A percentile compares a stretch with the other conserved stretches of the same genome.
phyloP scores from a whole-genome alignment of 2,329 filamentous ascomycete species.

The Ophiostoma ips region DNA sequence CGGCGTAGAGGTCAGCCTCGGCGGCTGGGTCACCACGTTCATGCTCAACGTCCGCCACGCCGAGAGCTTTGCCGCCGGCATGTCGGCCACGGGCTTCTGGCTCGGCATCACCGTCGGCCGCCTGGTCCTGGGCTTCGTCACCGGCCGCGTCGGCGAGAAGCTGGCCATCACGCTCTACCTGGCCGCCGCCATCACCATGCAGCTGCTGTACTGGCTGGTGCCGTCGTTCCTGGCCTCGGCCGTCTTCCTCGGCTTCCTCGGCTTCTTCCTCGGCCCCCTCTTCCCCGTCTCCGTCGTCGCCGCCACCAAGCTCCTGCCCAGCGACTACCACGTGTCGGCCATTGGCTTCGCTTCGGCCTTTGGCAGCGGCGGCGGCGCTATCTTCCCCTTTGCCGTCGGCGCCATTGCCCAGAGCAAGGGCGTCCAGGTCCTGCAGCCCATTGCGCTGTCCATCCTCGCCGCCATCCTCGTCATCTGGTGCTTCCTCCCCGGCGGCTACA shows the following conservation, averaged over 20 bases:
- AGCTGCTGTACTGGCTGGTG: conserved; percentile 70
- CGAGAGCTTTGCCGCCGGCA: conserved; percentile 54
- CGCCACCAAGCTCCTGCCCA: conserved; percentile 59
- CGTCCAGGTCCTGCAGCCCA: conserved; percentile 42
- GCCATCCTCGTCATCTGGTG: conserved; percentile 33
- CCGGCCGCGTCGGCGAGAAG: conserved; percentile 59
- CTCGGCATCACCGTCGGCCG: conserved; percentile 65
- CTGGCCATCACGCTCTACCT: conserved; percentile 50
- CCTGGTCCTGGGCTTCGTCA: conserved; percentile 61
- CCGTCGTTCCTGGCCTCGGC: conserved; percentile 62
- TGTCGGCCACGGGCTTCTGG: conserved; percentile 74
- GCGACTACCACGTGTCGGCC: conserved; percentile 59
- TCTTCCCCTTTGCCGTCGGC: conserved; percentile 53
- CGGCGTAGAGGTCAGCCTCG: conserved; percentile 50
- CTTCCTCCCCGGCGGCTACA: conserved; percentile 21
- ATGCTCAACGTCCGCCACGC: conserved; percentile 68
- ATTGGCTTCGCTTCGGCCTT: conserved; percentile 72
- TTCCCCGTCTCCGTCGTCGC: conserved; percentile 64
- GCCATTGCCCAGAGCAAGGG: conserved; percentile 48
- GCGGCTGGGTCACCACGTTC: conserved; percentile 69
- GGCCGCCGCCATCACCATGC: conserved; percentile 43
- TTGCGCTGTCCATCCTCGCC: conserved; percentile 34
- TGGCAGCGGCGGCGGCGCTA: conserved; percentile 57
- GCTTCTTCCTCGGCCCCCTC: conserved; percentile 68
- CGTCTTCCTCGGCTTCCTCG: conserved; percentile 55